phyloP scores from a whole-genome alignment of 2,329 filamentous ascomycete species.

The Microcyclospora tardicrescens region DNA sequence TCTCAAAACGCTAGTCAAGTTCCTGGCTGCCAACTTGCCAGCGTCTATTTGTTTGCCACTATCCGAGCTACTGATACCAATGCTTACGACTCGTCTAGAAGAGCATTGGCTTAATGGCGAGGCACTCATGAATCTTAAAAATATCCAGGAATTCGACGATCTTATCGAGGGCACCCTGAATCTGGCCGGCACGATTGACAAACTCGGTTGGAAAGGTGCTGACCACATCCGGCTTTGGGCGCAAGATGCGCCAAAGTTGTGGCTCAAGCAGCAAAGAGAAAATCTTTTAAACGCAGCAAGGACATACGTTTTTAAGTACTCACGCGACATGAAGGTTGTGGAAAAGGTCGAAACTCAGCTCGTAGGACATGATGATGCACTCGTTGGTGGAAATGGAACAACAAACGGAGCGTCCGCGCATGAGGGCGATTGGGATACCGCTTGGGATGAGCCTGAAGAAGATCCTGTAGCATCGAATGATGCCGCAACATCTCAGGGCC shows the following conservation, averaged over 20 bases:
- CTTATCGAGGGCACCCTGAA: slow-evolving; percentile 50
- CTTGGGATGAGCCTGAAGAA: slow-evolving; percentile 60
- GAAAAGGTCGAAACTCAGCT: slow-evolving; percentile 77
- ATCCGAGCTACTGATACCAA: slow-evolving; percentile 56
- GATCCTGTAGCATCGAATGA: slow-evolving; percentile 2
- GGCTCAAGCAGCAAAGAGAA: slow-evolving; percentile 75
- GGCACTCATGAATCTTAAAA: slow-evolving; percentile 61
- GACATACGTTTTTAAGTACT: slow-evolving; percentile 50
- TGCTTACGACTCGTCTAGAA: slow-evolving; percentile 55
- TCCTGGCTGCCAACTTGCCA: slow-evolving; percentile 40
- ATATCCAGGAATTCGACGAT: slow-evolving; percentile 58
- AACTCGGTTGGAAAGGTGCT: slow-evolving; percentile 48
- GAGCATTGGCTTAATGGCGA: slow-evolving; percentile 61
- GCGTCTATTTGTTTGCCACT: slow-evolving; percentile 39
- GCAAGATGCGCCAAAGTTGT: slow-evolving; percentile 63
- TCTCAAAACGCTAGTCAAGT: slow-evolving; percentile 34
- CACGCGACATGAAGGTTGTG: slow-evolving; percentile 55
- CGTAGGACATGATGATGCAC: slow-evolving; percentile 56
- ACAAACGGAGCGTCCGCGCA: slow-evolving; percentile 24
- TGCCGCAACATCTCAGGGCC: slow-evolving; percentile 7
- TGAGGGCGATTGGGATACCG: slow-evolving; percentile 59
- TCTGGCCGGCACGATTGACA: slow-evolving; percentile 52
- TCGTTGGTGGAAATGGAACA: slow-evolving; percentile 31
- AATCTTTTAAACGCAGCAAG: slow-evolving; percentile 64
- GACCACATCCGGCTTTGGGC: slow-evolving; percentile 65